phyloP scores from a whole-genome alignment of 179 eudicot genomes.

The Nepenthes alata region DNA sequence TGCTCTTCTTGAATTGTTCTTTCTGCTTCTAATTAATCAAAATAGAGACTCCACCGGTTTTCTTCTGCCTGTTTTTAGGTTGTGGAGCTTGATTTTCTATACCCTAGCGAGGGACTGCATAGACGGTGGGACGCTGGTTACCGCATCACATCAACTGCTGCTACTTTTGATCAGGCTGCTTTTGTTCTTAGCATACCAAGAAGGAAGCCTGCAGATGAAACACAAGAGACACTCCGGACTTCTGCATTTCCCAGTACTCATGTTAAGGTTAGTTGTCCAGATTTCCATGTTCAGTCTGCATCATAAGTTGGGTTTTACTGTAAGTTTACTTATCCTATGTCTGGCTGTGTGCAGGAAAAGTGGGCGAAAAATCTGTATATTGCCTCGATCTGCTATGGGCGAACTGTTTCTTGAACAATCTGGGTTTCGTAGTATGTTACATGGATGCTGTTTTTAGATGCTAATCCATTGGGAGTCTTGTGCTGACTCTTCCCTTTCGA shows the following conservation, averaged over 20 bases:
- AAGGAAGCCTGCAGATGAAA: conserved; percentile 27
- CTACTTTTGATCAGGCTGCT: conserved; percentile 30
- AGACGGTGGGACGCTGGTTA: conserved; percentile 29
- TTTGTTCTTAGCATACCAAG: conserved; percentile 29
- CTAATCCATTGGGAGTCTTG: too few relatives aligned
- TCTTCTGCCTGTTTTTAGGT: conserved; percentile 14
- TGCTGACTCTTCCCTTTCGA: too few relatives aligned
- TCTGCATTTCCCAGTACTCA: conserved; percentile 34
- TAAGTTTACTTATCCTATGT: too few relatives aligned
- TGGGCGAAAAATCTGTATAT: conserved; percentile 12
- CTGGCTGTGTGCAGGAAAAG: conserved; percentile 3
- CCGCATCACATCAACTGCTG: conserved; percentile 29
- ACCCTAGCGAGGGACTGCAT: conserved; percentile 33
- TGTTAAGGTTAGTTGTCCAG: conserved; percentile 18
- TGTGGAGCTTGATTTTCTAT: conserved; percentile 35
- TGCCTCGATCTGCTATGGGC: conserved; percentile 9
- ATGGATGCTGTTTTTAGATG: too few relatives aligned
- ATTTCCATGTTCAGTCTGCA: too few relatives aligned
- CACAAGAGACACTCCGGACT: conserved; percentile 35
- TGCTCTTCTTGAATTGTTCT: background rate
- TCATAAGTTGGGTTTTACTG: too few relatives aligned
- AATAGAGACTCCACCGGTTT: too few relatives aligned
- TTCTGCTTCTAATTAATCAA: background rate
- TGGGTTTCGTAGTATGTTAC: too few relatives aligned
- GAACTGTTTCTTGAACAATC: conserved; percentile 8